Conservation (phyloP, 306 rosid genomes). For the Medicago lupulina region DNA sequence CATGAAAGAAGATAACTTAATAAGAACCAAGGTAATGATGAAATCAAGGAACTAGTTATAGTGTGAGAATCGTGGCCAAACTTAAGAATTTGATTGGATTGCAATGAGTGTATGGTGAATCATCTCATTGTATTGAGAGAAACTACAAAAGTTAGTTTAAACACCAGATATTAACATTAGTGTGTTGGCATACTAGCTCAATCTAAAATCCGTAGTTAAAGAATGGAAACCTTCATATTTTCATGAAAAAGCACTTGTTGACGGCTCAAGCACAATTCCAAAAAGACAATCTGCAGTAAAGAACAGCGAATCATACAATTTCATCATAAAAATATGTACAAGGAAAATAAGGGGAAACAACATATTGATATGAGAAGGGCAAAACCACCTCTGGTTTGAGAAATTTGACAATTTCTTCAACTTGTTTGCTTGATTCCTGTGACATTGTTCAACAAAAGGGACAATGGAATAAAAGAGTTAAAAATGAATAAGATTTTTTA, state of each 20-base stretch:
- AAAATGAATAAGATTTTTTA: no score
- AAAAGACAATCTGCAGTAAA: conserved; percentile 79
- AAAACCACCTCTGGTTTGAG: conserved; percentile 84
- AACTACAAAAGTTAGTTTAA: no score
- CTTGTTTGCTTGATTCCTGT: conserved; percentile 89
- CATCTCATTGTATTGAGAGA: no score
- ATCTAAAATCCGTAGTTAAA: conserved; percentile 17
- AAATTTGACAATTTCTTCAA: conserved; percentile 66
- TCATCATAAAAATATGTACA: conserved; percentile 14
- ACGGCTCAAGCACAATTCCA: conserved; percentile 85
- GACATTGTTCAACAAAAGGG: conserved; percentile 38
- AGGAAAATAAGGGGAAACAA: not conserved
- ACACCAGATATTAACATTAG: no score
- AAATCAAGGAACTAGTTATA: not conserved
- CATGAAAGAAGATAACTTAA: no score
- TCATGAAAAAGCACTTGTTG: conserved; percentile 66
- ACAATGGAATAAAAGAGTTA: no score
- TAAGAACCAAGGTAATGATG: conserved; percentile 27
- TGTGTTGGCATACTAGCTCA: not conserved
- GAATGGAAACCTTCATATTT: conserved; percentile 66
- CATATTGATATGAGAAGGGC: conserved; percentile 24
- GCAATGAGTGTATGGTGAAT: no score
- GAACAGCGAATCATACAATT: conserved; percentile 29
- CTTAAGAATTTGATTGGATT: no score
- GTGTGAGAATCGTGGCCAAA: not conserved